Conservation (phyloP, 805 yeast genomes). For the Starmerella kuoi region DNA sequence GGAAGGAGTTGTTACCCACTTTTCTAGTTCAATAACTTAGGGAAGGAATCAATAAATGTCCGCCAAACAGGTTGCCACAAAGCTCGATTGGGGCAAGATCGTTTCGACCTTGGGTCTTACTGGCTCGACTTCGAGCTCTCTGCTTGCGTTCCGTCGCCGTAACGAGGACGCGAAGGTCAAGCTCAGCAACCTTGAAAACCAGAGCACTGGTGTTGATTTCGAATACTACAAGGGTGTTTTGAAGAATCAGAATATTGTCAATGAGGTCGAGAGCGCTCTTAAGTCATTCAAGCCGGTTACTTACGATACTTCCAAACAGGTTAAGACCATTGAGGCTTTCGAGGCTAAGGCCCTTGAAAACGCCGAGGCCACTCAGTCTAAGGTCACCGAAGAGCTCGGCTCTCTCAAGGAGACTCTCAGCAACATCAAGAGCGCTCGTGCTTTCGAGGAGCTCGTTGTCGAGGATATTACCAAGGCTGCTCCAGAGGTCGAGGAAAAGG, state of each 20-base stretch:
- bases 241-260: conserved; percentile 69
- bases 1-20: not conserved
- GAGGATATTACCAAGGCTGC: conserved; percentile 90
- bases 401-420: conserved; percentile 78
- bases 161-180: conserved; percentile 92
- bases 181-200: conserved; percentile 55
- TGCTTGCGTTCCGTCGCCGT: conserved; percentile 93
- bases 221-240: conserved; percentile 63
- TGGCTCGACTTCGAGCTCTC: conserved; percentile 79
- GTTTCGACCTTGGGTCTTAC: conserved; percentile 79
- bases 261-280: conserved; percentile 68
- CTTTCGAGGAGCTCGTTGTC: conserved; percentile 91
- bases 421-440: conserved; percentile 94
- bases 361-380: conserved; percentile 83
- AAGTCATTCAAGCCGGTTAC: conserved; percentile 68
- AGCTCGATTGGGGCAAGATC: conserved; percentile 91
- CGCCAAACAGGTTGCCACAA: conserved; percentile 43
- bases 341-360: conserved; percentile 92
- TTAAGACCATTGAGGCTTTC: conserved; percentile 83
- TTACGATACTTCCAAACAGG: conserved; percentile 75
- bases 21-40: too few species aligned
- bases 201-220: conserved; percentile 71
- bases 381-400: conserved; percentile 73
- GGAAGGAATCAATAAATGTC: conserved; percentile 8
- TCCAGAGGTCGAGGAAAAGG: conserved; percentile 96